phyloP scores from a whole-genome alignment of 371 early-diverging fungal species.

The Capniomyces stellatus region DNA sequence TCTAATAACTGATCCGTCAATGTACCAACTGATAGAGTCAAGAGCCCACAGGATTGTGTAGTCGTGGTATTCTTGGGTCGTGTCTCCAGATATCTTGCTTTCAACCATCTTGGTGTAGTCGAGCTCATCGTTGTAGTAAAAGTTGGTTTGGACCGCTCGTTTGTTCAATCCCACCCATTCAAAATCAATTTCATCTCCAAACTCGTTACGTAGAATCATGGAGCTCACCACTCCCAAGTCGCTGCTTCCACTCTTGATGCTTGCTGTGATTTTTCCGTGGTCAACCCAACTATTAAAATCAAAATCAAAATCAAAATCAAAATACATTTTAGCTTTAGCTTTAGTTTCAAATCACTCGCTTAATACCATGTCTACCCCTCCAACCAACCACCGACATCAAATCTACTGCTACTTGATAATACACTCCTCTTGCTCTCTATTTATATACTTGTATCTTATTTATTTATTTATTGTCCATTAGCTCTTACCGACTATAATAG shows the following conservation, averaged over 20 bases:
- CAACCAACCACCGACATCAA: too few species aligned
- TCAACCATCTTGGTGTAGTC: slow-evolving; percentile 28
- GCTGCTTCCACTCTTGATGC: slow-evolving; percentile 26
- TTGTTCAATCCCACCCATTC: slow-evolving; percentile 38
- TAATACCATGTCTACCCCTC: slow-evolving; percentile 8
- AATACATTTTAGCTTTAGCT: too few species aligned
- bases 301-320: too few species aligned
- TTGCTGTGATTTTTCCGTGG: slow-evolving; percentile 36
- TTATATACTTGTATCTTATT: too few species aligned
- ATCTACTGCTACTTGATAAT: too few species aligned
- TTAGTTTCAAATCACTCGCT: slow-evolving; percentile 11
- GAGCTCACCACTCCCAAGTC: slow-evolving; percentile 41
- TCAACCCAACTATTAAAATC: slow-evolving; percentile 27
- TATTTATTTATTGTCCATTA: too few species aligned
- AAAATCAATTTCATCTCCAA: slow-evolving; percentile 53
- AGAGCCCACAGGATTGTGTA: slow-evolving; percentile 37
- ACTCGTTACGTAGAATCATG: slow-evolving; percentile 32
- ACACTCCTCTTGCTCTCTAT: too few species aligned
- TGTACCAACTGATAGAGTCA: slow-evolving; percentile 32
- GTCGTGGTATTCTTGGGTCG: slow-evolving; percentile 7
- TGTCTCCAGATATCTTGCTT: slow-evolving; percentile 11
- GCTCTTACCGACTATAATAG: slow-evolving; percentile 6
- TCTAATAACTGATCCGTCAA: slow-evolving; percentile 31
- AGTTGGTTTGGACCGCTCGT: slow-evolving; percentile 36
- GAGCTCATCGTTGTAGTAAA: slow-evolving; percentile 33